A percentile compares a stretch with the other conserved stretches of the same genome.
Conservation (phyloP, 2,329 filamentous ascomycete genomes). For the Apiospora rasikravindrae region DNA sequence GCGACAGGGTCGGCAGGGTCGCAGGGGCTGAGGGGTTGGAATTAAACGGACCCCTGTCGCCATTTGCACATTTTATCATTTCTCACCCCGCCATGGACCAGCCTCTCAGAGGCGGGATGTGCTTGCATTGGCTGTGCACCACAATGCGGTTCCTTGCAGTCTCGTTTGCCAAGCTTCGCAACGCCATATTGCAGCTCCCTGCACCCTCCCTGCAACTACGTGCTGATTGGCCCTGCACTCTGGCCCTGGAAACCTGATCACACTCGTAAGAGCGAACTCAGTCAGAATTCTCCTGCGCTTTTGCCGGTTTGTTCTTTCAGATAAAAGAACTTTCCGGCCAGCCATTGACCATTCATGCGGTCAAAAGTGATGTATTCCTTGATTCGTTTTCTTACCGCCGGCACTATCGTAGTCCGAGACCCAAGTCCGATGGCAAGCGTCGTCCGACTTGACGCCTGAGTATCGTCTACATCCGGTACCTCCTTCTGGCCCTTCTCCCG, state of each 20-base stretch:
- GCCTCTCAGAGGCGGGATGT: background rate
- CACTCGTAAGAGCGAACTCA: background rate
- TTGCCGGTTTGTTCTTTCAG: background rate
- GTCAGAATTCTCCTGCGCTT: background rate
- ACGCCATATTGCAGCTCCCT: background rate
- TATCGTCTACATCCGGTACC: background rate
- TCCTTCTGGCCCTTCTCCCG: background rate
- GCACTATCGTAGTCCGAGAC: background rate
- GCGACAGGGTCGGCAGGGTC: background rate
- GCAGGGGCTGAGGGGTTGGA: background rate
- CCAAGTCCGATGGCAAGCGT: background rate
- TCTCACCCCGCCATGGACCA: conserved; percentile 9
- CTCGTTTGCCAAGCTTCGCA: background rate
- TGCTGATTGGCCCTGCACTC: background rate
- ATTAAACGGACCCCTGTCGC: background rate
- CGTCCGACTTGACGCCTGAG: background rate
- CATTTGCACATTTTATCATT: background rate
- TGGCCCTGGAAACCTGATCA: background rate
- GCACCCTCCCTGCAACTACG: background rate
- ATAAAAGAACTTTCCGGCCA: conserved; percentile 3
- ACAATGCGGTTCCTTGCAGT: conserved; percentile 1
- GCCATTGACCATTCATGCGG: background rate
- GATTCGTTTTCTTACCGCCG: conserved; percentile 12
- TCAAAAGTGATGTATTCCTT: conserved; percentile 8
- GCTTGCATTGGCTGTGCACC: background rate